Conservation (phyloP, 768 basidiomycete genomes). For the Macrolepiota dolichaula region DNA sequence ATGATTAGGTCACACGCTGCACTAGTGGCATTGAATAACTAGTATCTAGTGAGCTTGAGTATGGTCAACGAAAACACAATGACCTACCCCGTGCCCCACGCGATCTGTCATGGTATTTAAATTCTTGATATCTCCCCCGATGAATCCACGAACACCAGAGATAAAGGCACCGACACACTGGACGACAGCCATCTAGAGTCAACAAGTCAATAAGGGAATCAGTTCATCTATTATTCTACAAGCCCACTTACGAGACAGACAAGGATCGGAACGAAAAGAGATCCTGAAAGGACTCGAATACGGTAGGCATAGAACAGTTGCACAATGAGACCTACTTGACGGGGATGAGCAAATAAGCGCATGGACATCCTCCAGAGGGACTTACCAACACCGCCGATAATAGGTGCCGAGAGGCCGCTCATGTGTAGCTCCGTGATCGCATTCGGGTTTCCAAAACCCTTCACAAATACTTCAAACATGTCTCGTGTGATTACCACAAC, state of each 20-base stretch:
- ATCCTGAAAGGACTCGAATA: conserved; percentile 17
- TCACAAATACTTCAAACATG: conserved; percentile 17
- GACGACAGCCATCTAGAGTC: not conserved
- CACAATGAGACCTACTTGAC: conserved; percentile 16
- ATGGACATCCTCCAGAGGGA: not conserved
- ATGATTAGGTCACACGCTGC: conserved; percentile 21
- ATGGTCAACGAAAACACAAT: not conserved
- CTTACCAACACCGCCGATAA: conserved; percentile 16
- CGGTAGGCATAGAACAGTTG: conserved; percentile 24
- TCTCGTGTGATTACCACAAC: conserved; percentile 17
- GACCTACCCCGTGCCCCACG: not conserved
- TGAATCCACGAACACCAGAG: not conserved
- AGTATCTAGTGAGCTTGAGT: not conserved
- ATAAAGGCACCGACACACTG: not conserved
- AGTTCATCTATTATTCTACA: not conserved
- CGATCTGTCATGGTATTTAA: not conserved
- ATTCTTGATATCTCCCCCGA: not conserved
- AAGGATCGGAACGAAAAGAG: conserved; percentile 8
- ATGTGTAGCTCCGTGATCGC: conserved; percentile 13
- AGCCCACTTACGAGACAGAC: conserved; percentile 8
- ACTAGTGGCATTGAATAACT: conserved; percentile 21
- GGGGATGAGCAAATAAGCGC: not conserved
- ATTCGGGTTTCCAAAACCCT: conserved; percentile 14
- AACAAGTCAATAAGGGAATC: not conserved
- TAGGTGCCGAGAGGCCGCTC: conserved; percentile 19